These are phyloP conservation scores for Phaeotremella skinneri DNA, from an alignment of 768 basidiomycete species.

Conservation along the genomic window DNA sequence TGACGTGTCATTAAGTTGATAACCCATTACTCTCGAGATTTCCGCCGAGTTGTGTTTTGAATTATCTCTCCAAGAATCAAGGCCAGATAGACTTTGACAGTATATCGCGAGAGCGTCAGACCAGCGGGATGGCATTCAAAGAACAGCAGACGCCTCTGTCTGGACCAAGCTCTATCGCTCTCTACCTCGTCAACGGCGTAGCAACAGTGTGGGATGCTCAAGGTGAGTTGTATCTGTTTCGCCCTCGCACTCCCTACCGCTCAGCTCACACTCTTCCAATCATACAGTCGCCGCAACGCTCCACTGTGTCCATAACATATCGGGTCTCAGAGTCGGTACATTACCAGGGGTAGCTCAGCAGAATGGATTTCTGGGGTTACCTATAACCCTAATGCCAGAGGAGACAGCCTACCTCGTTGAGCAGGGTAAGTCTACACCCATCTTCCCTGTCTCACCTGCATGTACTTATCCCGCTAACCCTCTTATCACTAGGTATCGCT, in stretches of 20 bases:
- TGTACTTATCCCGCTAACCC: neutral
- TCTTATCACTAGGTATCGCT: constrained; percentile 61
- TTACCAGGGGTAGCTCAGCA: constrained; percentile 93
- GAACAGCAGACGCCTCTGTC: neutral
- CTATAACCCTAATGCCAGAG: constrained; percentile 81
- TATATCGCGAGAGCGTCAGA: too few relatives aligned
- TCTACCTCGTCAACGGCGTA: constrained; percentile 73
- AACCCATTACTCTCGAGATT: too few relatives aligned
- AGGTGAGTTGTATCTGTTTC: constrained; percentile 55
- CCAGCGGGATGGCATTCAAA: neutral
- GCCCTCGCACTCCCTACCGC: neutral
- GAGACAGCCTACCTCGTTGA: constrained; percentile 84
- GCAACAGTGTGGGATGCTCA: constrained; percentile 88
- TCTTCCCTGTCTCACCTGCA: neutral
- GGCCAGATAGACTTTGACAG: too few relatives aligned
- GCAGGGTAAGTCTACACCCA: constrained; percentile 59
- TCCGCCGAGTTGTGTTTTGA: too few relatives aligned
- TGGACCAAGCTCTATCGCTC: constrained; percentile 53
- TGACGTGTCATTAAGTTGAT: neutral
- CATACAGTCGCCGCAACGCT: constrained; percentile 70
- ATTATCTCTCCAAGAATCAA: too few relatives aligned
- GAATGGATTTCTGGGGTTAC: constrained; percentile 93
- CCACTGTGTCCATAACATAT: constrained; percentile 75
- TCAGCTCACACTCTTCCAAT: neutral
- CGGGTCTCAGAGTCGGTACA: constrained; percentile 82